Conservation (phyloP, 2,329 filamentous ascomycete species). For the Alternaria rosae region DNA sequence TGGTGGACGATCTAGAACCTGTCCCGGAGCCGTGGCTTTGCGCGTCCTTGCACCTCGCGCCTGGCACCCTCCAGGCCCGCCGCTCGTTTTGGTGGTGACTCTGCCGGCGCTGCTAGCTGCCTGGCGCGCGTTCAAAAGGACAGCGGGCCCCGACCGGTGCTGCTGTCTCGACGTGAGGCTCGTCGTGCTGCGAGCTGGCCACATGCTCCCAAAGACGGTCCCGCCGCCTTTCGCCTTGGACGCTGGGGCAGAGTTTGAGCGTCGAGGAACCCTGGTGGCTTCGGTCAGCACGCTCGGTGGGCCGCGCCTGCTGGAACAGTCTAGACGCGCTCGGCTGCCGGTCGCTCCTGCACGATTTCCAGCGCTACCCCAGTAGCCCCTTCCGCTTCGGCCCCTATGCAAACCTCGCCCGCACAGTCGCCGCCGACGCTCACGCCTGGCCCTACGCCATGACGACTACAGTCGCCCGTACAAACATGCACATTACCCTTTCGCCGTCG, state of each 20-base stretch:
- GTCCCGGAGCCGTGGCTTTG: slow-evolving; percentile 35
- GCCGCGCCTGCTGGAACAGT: slow-evolving; percentile 29
- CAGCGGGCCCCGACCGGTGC: background rate
- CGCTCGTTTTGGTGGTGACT: background rate
- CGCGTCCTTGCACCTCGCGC: slow-evolving; percentile 20
- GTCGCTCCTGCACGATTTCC: slow-evolving; percentile 24
- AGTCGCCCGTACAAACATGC: slow-evolving; percentile 3
- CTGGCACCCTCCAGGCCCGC: slow-evolving; percentile 6
- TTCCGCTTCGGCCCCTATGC: slow-evolving; percentile 23
- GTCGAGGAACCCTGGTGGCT: slow-evolving; percentile 7
- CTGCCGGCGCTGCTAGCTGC: background rate
- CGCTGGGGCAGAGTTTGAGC: slow-evolving; percentile 4
- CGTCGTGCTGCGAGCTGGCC: background rate
- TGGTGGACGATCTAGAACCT: slow-evolving; percentile 45
- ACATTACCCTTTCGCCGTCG: slow-evolving; percentile 10
- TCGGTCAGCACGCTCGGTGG: slow-evolving; percentile 16
- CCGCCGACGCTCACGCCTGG: slow-evolving; percentile 13
- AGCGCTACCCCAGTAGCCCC: slow-evolving; percentile 24
- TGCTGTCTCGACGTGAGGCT: background rate
- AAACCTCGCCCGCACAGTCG: slow-evolving; percentile 15
- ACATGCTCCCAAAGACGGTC: background rate
- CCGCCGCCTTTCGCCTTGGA: background rate
- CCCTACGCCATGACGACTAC: slow-evolving; percentile 5
- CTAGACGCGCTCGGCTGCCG: slow-evolving; percentile 25
- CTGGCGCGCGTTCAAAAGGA: background rate